phyloP scores from a whole-genome alignment of 2,329 filamentous ascomycete genomes.

The Colletotrichum sp. region DNA sequence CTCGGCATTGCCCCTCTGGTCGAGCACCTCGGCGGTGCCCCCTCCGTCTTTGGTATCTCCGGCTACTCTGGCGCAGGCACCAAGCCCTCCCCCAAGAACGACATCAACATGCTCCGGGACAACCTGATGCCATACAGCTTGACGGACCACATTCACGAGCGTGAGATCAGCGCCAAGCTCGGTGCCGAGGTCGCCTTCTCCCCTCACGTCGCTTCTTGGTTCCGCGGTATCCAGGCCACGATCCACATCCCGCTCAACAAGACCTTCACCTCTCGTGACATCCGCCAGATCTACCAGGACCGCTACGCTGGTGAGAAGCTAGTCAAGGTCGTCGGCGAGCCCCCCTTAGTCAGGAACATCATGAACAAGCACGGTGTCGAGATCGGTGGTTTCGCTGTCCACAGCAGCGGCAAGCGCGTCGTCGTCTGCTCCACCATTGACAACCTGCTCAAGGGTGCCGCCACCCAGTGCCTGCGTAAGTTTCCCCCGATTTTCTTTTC shows the following conservation, averaged over 20 bases:
- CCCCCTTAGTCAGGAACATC: slow-evolving; percentile 83
- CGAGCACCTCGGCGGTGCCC: slow-evolving; percentile 75
- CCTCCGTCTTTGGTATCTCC: slow-evolving; percentile 87
- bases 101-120: slow-evolving; percentile 80
- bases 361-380: slow-evolving; percentile 86
- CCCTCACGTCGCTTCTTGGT: slow-evolving; percentile 95
- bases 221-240: slow-evolving; percentile 92
- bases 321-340: slow-evolving; percentile 89
- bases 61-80: slow-evolving; percentile 96
- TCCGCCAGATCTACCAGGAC: slow-evolving; percentile 94
- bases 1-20: slow-evolving; percentile 85
- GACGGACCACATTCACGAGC: slow-evolving; percentile 94
- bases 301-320: slow-evolving; percentile 95
- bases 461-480: slow-evolving; percentile 90
- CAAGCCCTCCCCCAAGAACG: slow-evolving; percentile 93
- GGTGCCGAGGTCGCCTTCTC: slow-evolving; percentile 81
- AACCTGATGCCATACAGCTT: slow-evolving; percentile 92
- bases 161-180: slow-evolving; percentile 83
- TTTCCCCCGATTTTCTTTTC: slow-evolving; percentile 30
- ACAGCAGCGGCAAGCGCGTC: slow-evolving; percentile 86
- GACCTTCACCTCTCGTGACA: slow-evolving; percentile 87
- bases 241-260: slow-evolving; percentile 88
- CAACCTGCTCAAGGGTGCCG: slow-evolving; percentile 91
- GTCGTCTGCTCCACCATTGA: slow-evolving; percentile 96
- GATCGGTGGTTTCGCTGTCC: slow-evolving; percentile 94